Base-by-base conservation (phyloP, 495 filamentous ascomycete species). In the Annulohypoxylon bovei region DNA sequence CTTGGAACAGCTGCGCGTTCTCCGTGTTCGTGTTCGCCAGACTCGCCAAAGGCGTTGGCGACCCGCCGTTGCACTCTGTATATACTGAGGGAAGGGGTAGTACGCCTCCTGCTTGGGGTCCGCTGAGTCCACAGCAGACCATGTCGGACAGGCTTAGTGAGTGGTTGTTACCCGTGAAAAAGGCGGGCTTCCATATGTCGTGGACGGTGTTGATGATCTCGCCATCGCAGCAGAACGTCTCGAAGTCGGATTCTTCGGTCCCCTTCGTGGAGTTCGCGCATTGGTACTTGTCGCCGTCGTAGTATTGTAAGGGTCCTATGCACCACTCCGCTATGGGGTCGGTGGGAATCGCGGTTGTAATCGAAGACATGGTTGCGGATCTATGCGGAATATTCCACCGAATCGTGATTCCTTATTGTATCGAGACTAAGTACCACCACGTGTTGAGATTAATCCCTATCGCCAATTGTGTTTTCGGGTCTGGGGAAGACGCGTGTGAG, bases 201-300 rank as follows among this genome's bases (percentile, higher is more conserved):
- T 44, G 35, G 27, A 8, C 60, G 6, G 37, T 16, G 30, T 72
- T 58, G 52, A 67, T 50, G 58, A 72, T 72, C 20, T 55, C 37
- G 27, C 69, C 69, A 35, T 72, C 18, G 64, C 69, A 72, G 59
- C 69, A 72, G 69, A 72, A 67, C 9, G 69, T 67, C 69, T 72
- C 59, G 64, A 60, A 72, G 62, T 67, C 64, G 28, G 52, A 22
- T 12, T 57, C 8, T 4, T 59, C 16, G 14, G 8, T 33, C 23
- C 57, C 68, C 30, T 14, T 25, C 27, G 37, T 56, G 1, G 23
- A 23, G 64, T 63, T 58, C 53, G 52, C 64, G 60, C 69, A 72
- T 23, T 59, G 44, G 37, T 50, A 50, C 9, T 30, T 49, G 18
- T 46, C 12, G 39, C 62, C 62, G 32, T 62, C 33, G 60, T 23